phyloP scores from a whole-genome alignment of 495 filamentous ascomycete species.

The Pseudomonodictys pantanalensis region DNA sequence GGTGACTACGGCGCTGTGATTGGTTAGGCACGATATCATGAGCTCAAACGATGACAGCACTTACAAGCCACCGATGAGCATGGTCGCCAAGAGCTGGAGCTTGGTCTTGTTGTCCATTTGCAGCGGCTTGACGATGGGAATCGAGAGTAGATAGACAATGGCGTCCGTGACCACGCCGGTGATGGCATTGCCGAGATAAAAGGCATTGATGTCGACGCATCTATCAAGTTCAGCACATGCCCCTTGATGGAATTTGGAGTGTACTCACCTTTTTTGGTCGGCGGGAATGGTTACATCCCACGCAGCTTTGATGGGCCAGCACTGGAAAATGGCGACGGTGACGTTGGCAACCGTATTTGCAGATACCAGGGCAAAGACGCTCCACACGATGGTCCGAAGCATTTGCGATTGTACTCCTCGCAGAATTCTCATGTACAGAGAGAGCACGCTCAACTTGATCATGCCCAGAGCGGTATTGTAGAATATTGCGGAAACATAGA shows the following conservation, averaged over 20 bases:
- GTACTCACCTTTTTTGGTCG: constrained; percentile 3
- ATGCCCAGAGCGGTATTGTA: constrained; percentile 21
- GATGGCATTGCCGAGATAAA: constrained; percentile 13
- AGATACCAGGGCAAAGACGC: constrained; percentile 4
- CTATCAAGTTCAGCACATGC: not conserved
- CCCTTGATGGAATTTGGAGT: not conserved
- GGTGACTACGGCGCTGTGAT: constrained; percentile 11
- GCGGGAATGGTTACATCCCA: constrained; percentile 2
- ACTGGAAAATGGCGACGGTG: constrained; percentile 7
- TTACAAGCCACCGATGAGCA: constrained; percentile 16
- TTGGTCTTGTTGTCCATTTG: constrained; percentile 11
- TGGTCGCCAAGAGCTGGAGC: constrained; percentile 11
- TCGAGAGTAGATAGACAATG: constrained; percentile 9
- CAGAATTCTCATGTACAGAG: constrained; percentile 11
- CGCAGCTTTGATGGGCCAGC: constrained; percentile 17
- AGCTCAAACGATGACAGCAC: not conserved
- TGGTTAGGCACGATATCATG: not conserved
- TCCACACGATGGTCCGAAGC: constrained; percentile 1
- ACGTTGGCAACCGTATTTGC: constrained; percentile 12
- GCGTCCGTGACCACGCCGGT: constrained; percentile 13
- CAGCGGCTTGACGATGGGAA: constrained; percentile 14
- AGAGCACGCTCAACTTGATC: constrained; percentile 20
- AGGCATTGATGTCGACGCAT: constrained; percentile 15
- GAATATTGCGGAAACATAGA: constrained; percentile 10
- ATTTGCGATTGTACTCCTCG: constrained; percentile 9